Base-by-base conservation (phyloP, 306 rosid species). In the Dalbergia oliveri region DNA sequence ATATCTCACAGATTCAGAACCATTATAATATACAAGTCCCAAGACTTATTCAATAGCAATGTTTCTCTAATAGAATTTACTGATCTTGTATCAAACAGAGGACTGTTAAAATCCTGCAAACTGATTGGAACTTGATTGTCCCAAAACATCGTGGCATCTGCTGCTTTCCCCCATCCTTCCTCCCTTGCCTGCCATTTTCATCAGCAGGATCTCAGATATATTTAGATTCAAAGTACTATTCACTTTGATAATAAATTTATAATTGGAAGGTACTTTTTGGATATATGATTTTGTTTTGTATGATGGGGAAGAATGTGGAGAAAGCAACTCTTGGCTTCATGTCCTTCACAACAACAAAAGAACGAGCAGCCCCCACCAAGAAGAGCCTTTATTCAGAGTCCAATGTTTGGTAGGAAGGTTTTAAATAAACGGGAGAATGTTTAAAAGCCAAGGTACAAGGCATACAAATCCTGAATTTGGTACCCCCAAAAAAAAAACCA, bases 361-460 rank as follows among this genome's bases (percentile, higher is more conserved):
- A 82, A 82, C 77, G 51, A 77, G 75, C 49, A 79, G 85, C 75
- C 87, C 89, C 92, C 88, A 88, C 95, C 68, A 84, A 64, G 23
- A 83, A 71, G 77, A 78, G 71, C 70, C 70, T 58, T 77, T 26
- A 26, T 26, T 72, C 50, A 49, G 26, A 83, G 66, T 68, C 76
- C 71, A 81, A 76, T 82, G 81, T 87, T 80, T 81, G 86, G 79
- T 71, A 68, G 59, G 11, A 62, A 57, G 45, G 50, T 71, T 82
- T 82, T 77, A 84, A 88, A 82, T 67, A 80, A 62, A 71, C 61
- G 10, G 54, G 66, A 57, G 86, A 88, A 87, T 90, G 87, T 84
- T 83, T 43, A 85, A 77, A 78, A 80, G 67, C 69, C 60, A 65
- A 63, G 84, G 87, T 66, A 83, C 87, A 85, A 71, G 83, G 74